Evolutionary conservation across 768 basidiomycete species (phyloP).

Genomic region (Tephrocybe rancida): DNA sequence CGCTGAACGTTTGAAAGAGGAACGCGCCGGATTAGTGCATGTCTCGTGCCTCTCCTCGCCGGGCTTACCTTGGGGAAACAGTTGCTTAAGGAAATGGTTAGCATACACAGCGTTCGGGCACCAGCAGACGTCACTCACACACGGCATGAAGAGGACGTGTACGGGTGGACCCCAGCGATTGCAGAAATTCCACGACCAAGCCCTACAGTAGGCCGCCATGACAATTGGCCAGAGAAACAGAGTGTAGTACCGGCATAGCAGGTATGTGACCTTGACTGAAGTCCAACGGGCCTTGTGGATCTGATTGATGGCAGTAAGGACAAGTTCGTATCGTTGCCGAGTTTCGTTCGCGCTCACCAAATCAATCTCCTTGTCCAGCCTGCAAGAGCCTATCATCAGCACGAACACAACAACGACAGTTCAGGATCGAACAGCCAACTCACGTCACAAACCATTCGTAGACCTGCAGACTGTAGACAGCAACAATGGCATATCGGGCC

Average conservation of each 20-base stretch:
- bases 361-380: slow-evolving; percentile 32
- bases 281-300: slow-evolving; percentile 39
- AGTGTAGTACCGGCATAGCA: slow-evolving; percentile 45
- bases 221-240: slow-evolving; percentile 37
- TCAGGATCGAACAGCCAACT: slow-evolving; percentile 12
- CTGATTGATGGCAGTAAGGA: slow-evolving; percentile 17
- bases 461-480: slow-evolving; percentile 31
- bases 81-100: slow-evolving; percentile 31
- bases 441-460: slow-evolving; percentile 43
- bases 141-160: slow-evolving; percentile 34
- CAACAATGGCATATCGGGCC: slow-evolving; percentile 33
- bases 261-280: slow-evolving; percentile 39
- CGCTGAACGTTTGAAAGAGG: slow-evolving; percentile 20
- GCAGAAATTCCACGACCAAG: slow-evolving; percentile 34
- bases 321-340: background rate
- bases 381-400: slow-evolving; percentile 14
- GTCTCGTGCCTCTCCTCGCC: background rate
- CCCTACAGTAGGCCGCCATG: slow-evolving; percentile 38
- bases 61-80: slow-evolving; percentile 40
- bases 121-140: slow-evolving; percentile 18
- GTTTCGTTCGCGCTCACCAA: slow-evolving; percentile 27
- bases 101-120: background rate
- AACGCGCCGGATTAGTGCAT: background rate
- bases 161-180: slow-evolving; percentile 28
- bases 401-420: background rate